Evolutionary conservation across 345 rosid genomes (phyloP), one percentile per base, ranked within the genome.

Genomic region (Populus tremula): DNA sequence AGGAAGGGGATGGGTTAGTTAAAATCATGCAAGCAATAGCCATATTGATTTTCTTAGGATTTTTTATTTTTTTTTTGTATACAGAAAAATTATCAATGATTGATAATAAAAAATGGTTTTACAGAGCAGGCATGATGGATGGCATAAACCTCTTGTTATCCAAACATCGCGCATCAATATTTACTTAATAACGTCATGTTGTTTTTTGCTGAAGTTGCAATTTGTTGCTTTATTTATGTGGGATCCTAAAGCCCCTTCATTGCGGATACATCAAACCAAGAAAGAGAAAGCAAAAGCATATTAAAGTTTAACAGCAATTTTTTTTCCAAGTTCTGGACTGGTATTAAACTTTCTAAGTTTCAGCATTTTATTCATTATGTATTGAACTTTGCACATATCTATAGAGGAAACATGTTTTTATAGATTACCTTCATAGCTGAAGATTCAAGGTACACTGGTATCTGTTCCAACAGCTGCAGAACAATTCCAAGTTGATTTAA

Each of bases 381-480:
- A 63, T 47, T 13, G 11, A 25, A 16, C 39, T 64, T 50, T 69
- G 53, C 36, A 6, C n/a, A 35, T 23, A 66, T 38, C 21, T 36
- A 47, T 17, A 53, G 8, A 62, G 43, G 18, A 14, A 71, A 67
- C 13, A 69, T n/a, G 21, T 35, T 20, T 27, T 21, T 12, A 36
- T 6, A 12, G 21, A 63, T 12, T 83, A 89, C 98, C 85, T 84
- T 75, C 47, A 83, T 21, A 79, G 80, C 70, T n/a, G 90, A 87
- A 74, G 91, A 86, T 79, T 88, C 92, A 67, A 91, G 59, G 71
- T 74, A 84, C 73, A 74, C 59, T 18, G 90, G 80, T 71, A 95
- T 74, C 79, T 84, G 87, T 86, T 93, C 97, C 77, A 93, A 78
- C 49, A 91, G 89, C 88, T 88, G 91, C 81, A 93, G 80, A 78